phyloP scores from a whole-genome alignment of 805 yeast species.

The Candida sonorensis region DNA sequence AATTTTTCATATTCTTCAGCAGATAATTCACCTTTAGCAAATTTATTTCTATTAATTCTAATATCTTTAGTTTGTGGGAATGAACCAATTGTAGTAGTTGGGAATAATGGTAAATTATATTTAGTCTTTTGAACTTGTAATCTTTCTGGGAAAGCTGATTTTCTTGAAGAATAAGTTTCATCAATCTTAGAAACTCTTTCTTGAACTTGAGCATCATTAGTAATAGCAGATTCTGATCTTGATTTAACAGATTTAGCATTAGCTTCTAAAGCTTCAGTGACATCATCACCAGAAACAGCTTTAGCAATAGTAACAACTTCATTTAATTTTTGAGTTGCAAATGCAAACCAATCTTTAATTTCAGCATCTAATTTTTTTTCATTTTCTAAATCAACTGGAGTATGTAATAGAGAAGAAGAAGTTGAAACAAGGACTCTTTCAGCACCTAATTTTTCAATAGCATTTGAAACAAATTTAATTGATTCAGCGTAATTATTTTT shows the following conservation, averaged over 20 bases:
- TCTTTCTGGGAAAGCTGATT: constrained; percentile 80
- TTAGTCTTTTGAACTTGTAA: constrained; percentile 77
- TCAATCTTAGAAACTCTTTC: constrained; percentile 75
- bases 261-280: constrained; percentile 68
- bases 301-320: constrained; percentile 92
- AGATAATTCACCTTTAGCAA: constrained; percentile 92
- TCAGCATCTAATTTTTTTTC: constrained; percentile 88
- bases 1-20: constrained; percentile 93
- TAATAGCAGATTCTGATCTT: constrained; percentile 79
- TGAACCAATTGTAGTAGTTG: constrained; percentile 99
- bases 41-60: constrained; percentile 97
- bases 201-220: constrained; percentile 88
- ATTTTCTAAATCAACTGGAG: constrained; percentile 92
- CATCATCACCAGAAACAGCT: constrained; percentile 79
- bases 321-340: constrained; percentile 90
- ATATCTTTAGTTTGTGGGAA: constrained; percentile 99
- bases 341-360: constrained; percentile 97
- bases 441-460: constrained; percentile 76
- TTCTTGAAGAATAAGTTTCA: constrained; percentile 75
- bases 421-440: constrained; percentile 91
- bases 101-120: constrained; percentile 96
- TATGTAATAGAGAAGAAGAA: constrained; percentile 94
- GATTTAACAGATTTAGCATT: constrained; percentile 82
- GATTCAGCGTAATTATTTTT: constrained; percentile 92
- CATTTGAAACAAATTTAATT: constrained; percentile 71